Percentiles rank a stretch among this genome's conserved stretches.
These are phyloP conservation scores for Heterobasidion irregulare DNA, from an alignment of 1,284 basidiomycete species.

Conservation along the genomic window DNA sequence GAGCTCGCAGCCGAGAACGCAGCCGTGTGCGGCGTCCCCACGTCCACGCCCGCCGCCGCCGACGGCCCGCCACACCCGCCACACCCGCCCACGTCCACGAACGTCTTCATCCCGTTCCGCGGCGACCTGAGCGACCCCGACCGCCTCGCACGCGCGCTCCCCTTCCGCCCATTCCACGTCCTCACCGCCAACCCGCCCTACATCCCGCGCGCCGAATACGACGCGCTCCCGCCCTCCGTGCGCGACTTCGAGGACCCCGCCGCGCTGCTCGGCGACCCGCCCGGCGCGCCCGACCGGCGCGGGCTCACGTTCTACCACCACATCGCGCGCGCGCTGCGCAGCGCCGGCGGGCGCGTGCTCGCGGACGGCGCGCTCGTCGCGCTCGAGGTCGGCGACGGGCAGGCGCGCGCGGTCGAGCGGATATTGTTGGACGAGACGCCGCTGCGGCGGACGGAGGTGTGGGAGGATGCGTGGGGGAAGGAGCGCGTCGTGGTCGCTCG, in stretches of 20 bases:
- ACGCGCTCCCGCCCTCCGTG: slow-evolving; percentile 58
- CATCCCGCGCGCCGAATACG: slow-evolving; percentile 64
- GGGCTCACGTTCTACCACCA: slow-evolving; percentile 75
- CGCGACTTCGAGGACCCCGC: slow-evolving; percentile 69
- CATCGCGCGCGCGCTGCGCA: slow-evolving; percentile 57
- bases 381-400: slow-evolving; percentile 73
- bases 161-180: slow-evolving; percentile 54
- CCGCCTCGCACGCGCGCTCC: slow-evolving; percentile 23
- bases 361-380: slow-evolving; percentile 48
- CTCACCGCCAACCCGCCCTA: slow-evolving; percentile 94
- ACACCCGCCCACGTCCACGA: slow-evolving; percentile 13
- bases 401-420: slow-evolving; percentile 52
- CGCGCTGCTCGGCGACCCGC: slow-evolving; percentile 74
- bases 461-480: slow-evolving; percentile 73
- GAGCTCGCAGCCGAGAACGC: slow-evolving; percentile 69
- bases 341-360: slow-evolving; percentile 35
- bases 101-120: slow-evolving; percentile 39
- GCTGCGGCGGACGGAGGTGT: slow-evolving; percentile 48
- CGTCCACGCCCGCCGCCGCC: slow-evolving; percentile 24
- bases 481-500: slow-evolving; percentile 55
- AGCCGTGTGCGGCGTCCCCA: slow-evolving; percentile 16
- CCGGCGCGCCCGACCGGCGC: slow-evolving; percentile 18
- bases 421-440: slow-evolving; percentile 43
- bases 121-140: slow-evolving; percentile 38
- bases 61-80: no score